Base-by-base conservation (phyloP, 768 basidiomycete species). In the Collybia sordida region DNA sequence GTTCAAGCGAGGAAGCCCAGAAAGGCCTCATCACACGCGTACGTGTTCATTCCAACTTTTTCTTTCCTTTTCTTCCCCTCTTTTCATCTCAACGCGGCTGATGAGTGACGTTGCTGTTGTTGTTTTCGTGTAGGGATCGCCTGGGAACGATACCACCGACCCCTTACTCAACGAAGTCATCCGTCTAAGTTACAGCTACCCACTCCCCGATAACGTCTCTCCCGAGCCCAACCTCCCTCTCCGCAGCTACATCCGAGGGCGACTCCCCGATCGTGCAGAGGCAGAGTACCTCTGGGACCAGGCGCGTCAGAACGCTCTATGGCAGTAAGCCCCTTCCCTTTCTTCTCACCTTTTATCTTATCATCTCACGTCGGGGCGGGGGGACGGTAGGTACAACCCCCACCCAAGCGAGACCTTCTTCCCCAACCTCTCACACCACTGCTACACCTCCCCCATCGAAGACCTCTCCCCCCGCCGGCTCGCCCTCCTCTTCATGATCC, bases 351-450 rank as follows among this genome's bases (percentile, higher is more conserved):
- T 34, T 35, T 18, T 6, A 14, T 28, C 2, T 23, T 11, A 2
- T 22, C 12, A 40, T 31, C 41, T 45, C 21, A 39, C 23, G 14
- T n/a, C 49, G 8, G 45, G 50, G 25, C 4, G n/a, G n/a, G n/a
- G n/a, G n/a, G n/a, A n/a, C n/a, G n/a, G n/a, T n/a, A 81, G 80
- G 68, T 82, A 82, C 69, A 86, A 85, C 59, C 81, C 84, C 35
- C 81, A 85, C 60, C 78, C 81, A 36, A 81, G 78, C 65, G 75
- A 80, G 54, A 81, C 80, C 0, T 85, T 83, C 68, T 79, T 84
- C 56, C 81, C 81, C 34, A 85, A 83, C 59, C 73, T 86, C 43
- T 70, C 80, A 2, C 80, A 85, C 55, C 83, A 85, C 62, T 80
- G 83, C 42, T 88, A 86, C 66, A 75, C 73, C 17, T 74, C 74